A percentile compares a stretch with the other conserved stretches of the same genome.
Evolutionary conservation across 345 rosid species (phyloP).

Genomic region (Bruguiera gymnorhiza): DNA sequence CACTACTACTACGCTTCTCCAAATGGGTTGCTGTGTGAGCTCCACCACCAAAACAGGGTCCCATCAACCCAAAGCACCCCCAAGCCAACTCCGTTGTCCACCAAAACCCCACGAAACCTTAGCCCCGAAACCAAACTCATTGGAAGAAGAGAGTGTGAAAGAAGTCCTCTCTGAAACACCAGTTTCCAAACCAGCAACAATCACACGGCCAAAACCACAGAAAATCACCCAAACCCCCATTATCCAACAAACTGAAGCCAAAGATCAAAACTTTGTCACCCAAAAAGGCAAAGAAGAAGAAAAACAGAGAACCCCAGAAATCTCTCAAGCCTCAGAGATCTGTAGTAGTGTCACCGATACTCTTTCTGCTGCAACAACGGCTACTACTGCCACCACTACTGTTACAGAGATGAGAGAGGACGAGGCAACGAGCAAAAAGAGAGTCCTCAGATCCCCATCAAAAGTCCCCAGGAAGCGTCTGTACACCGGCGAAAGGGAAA

Average conservation of each 20-base stretch:
- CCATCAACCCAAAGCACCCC: not conserved
- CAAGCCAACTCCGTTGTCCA: conserved; percentile 11
- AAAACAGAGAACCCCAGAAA: conserved; percentile 25
- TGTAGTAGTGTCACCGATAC: conserved; percentile 44
- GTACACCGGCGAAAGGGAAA: conserved; percentile 20
- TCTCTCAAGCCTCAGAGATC: conserved; percentile 51
- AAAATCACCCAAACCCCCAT: not conserved
- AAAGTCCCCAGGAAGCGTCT: conserved; percentile 44
- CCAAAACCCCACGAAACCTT: conserved; percentile 15
- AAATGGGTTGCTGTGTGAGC: conserved; percentile 13
- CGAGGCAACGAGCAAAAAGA: conserved; percentile 52
- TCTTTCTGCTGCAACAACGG: conserved; percentile 44
- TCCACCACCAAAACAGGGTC: not conserved
- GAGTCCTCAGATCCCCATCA: conserved; percentile 29
- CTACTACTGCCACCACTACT: conserved; percentile 33
- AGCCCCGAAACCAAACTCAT: conserved; percentile 18
- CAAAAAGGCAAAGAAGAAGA: conserved; percentile 22
- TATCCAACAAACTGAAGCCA: conserved; percentile 12
- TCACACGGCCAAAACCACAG: not conserved
- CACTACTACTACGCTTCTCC: conserved; percentile 1
- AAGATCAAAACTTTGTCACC: conserved; percentile 19
- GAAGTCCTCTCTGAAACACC: conserved; percentile 63
- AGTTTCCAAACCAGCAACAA: conserved; percentile 13
- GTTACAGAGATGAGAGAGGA: conserved; percentile 41
- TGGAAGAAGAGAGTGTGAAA: conserved; percentile 69